These are phyloP conservation scores for Russula earlei DNA, from an alignment of 768 basidiomycete genomes.

Conservation along the genomic window DNA sequence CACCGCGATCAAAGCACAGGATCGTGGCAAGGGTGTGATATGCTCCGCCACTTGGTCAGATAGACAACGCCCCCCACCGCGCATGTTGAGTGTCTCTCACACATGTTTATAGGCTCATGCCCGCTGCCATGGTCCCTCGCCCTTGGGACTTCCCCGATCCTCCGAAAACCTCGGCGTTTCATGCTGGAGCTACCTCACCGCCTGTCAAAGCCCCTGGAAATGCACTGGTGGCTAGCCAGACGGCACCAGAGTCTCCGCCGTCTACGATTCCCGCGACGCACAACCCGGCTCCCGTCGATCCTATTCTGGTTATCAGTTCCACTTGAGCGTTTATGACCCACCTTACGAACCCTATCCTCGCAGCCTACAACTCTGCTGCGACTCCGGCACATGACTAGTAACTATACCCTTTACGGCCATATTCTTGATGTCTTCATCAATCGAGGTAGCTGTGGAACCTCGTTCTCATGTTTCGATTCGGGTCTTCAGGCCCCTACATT, in stretches of 20 bases:
- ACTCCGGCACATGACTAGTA: neutral
- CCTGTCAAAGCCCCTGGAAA: neutral
- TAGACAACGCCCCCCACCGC: neutral
- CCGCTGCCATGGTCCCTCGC: conserved; percentile 66
- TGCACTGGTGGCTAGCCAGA: neutral
- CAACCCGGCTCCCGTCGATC: neutral
- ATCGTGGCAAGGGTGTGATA: conserved; percentile 70
- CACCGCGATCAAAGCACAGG: conserved; percentile 47
- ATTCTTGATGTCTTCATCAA: neutral
- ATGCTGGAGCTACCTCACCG: neutral
- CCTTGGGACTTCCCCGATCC: conserved; percentile 65
- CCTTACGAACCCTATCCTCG: neutral
- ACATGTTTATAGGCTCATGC: conserved; percentile 50
- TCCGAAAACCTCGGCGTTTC: conserved; percentile 13
- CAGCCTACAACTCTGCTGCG: neutral
- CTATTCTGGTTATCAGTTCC: neutral
- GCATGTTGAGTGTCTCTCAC: neutral
- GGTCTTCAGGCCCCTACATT: neutral
- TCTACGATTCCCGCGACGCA: conserved; percentile 4
- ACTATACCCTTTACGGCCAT: conserved; percentile 3
- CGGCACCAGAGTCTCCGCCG: conserved; percentile 4
- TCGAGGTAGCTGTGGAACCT: neutral
- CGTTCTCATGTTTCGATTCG: neutral
- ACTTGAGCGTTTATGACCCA: neutral
- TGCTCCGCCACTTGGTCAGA: conserved; percentile 82